phyloP scores from a whole-genome alignment of 345 rosid genomes.

The Gossypium longicalyx region DNA sequence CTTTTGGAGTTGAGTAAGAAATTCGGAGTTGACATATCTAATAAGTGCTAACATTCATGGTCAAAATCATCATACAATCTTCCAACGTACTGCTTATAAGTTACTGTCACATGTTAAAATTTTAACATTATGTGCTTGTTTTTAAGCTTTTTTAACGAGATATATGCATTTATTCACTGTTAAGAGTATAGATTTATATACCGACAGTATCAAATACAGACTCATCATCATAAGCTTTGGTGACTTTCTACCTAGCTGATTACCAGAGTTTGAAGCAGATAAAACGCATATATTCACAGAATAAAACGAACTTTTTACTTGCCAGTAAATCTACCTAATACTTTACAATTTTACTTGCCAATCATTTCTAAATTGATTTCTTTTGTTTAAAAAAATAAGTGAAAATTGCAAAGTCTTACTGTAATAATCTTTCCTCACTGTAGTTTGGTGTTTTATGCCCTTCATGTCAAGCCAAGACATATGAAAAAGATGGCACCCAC shows the following conservation, averaged over 20 bases:
- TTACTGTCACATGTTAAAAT: not conserved
- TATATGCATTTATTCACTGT: not conserved
- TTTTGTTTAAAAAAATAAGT: not conserved
- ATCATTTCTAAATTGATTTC: not conserved
- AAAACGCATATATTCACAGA: too few relatives aligned
- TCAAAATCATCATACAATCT: slow-evolving; percentile 25
- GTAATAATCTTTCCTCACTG: not conserved
- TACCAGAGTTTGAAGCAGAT: too few relatives aligned
- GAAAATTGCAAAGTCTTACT: not conserved
- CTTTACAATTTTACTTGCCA: not conserved
- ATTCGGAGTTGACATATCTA: slow-evolving; percentile 24
- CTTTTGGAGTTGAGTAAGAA: slow-evolving; percentile 19
- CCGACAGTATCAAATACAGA: not conserved
- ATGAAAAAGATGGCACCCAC: slow-evolving; percentile 13
- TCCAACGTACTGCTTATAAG: slow-evolving; percentile 11
- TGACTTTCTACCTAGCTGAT: not conserved
- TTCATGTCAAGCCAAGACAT: slow-evolving; percentile 22
- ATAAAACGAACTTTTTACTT: not conserved
- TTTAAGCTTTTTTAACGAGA: too few relatives aligned
- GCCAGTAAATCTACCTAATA: not conserved
- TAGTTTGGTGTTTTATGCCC: slow-evolving; percentile 14
- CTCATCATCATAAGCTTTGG: not conserved
- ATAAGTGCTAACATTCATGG: slow-evolving; percentile 16
- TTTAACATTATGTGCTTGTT: not conserved
- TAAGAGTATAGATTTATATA: not conserved